Conservation (phyloP, 78 protist species). For the Dictyostelium discoideum region DNA sequence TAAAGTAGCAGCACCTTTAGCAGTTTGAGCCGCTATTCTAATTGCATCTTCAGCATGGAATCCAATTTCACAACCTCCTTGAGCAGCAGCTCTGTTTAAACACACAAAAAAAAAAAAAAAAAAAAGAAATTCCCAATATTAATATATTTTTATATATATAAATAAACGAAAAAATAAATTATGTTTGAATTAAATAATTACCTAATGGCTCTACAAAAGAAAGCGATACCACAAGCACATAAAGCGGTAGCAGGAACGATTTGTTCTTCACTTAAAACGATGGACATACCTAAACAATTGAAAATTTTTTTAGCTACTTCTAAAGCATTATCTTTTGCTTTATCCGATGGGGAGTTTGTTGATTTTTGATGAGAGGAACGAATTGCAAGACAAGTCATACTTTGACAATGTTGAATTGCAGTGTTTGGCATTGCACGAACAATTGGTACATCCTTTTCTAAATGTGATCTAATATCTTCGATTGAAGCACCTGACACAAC, state of each 20-base stretch:
- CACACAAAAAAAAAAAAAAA: neutral
- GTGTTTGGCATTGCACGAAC: slow-evolving; percentile 84
- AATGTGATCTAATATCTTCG: neutral
- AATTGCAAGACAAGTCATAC: slow-evolving; percentile 80
- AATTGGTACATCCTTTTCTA: slow-evolving; percentile 15
- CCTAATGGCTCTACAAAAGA: slow-evolving; percentile 78
- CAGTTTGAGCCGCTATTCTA: slow-evolving; percentile 80
- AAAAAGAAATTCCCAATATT: neutral
- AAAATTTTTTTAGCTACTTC: slow-evolving; percentile 36
- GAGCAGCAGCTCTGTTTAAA: slow-evolving; percentile 78
- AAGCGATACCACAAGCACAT: slow-evolving; percentile 84
- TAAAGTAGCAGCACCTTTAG: slow-evolving; percentile 81
- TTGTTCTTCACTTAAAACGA: slow-evolving; percentile 70
- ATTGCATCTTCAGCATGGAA: slow-evolving; percentile 82
- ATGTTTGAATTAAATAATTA: neutral
- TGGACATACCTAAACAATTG: slow-evolving; percentile 9
- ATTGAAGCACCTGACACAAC: slow-evolving; percentile 43
- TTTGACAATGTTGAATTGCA: slow-evolving; percentile 76
- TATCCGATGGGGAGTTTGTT: neutral
- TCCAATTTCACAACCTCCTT: slow-evolving; percentile 84
- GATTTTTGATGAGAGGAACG: neutral
- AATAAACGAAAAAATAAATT: too few relatives aligned
- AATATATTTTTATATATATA: neutral
- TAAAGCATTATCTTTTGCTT: slow-evolving; percentile 28
- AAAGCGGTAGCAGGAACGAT: slow-evolving; percentile 85